Percentiles rank a stretch among this genome's conserved stretches.
Evolutionary conservation across 2,329 filamentous ascomycete genomes (phyloP).

Genomic region (Cercospora sp.): DNA sequence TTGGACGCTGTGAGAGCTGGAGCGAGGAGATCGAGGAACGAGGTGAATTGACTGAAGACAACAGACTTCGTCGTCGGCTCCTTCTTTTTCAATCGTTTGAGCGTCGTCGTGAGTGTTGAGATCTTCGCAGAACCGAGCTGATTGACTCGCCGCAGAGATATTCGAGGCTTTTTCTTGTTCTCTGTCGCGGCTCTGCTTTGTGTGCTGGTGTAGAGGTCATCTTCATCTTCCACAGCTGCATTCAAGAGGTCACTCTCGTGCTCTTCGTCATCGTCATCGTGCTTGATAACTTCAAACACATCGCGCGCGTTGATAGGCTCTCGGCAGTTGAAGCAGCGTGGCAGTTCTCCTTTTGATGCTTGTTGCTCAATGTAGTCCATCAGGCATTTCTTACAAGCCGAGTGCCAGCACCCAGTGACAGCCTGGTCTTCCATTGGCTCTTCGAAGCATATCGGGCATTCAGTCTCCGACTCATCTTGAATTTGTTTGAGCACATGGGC

Average conservation of each 20-base stretch:
- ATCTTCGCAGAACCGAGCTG: constrained; percentile 85
- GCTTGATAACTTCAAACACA: constrained; percentile 86
- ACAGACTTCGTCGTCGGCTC: constrained; percentile 74
- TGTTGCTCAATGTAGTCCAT: constrained; percentile 87
- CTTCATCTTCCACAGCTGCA: constrained; percentile 30
- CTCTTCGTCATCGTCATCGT: constrained; percentile 58
- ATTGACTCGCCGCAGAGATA: constrained; percentile 62
- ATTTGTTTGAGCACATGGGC: constrained; percentile 89
- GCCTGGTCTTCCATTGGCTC: constrained; percentile 94
- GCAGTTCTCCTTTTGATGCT: constrained; percentile 70
- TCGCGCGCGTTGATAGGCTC: constrained; percentile 79
- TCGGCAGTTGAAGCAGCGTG: constrained; percentile 88
- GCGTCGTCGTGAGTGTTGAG: constrained; percentile 71
- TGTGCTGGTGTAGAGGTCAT: constrained; percentile 44
- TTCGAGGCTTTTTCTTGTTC: constrained; percentile 40
- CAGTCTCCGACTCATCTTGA: constrained; percentile 79
- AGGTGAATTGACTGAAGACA: constrained; percentile 96
- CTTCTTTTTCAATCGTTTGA: constrained; percentile 67
- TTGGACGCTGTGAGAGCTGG: constrained; percentile 71
- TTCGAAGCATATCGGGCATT: constrained; percentile 93
- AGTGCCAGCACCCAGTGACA: constrained; percentile 97
- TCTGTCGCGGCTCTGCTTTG: constrained; percentile 28
- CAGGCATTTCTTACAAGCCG: constrained; percentile 91
- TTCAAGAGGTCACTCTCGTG: constrained; percentile 25
- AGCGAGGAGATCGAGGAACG: constrained; percentile 88